phyloP scores from a whole-genome alignment of 1,284 basidiomycete genomes.

The Amanita bisporigera region DNA sequence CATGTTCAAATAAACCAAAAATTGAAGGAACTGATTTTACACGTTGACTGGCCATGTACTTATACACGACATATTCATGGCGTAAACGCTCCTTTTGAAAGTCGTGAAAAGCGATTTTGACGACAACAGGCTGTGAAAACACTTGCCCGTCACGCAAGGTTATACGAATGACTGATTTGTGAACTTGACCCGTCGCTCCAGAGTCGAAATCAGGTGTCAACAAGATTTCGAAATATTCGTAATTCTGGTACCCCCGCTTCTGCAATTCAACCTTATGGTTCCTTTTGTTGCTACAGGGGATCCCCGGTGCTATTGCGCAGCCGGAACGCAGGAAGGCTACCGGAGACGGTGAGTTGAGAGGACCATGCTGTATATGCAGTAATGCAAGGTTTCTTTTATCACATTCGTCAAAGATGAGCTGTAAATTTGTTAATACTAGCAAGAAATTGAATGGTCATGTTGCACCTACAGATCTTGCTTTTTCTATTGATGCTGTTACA shows the following conservation, averaged over 20 bases:
- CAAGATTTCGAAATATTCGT: neutral
- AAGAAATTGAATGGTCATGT: no score
- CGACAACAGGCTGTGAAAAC: neutral
- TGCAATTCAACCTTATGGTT: neutral
- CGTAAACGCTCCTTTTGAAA: neutral
- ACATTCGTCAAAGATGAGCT: neutral
- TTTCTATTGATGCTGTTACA: no score
- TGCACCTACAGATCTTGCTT: no score
- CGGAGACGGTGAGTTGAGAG: neutral
- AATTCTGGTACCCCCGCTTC: neutral
- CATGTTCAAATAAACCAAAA: neutral
- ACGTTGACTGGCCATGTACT: neutral
- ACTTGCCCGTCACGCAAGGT: neutral
- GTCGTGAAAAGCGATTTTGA: neutral
- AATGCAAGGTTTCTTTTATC: neutral
- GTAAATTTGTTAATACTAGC: neutral
- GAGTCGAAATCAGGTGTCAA: neutral
- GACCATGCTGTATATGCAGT: neutral
- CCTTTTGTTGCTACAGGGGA: neutral
- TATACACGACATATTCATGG: slow-evolving; percentile 3
- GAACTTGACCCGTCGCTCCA: neutral
- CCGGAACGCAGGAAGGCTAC: neutral
- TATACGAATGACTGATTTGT: neutral
- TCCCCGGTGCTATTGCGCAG: neutral
- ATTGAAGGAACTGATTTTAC: neutral